Percentiles rank a stretch among this genome's conserved stretches.
Conservation (phyloP, 495 filamentous ascomycete genomes). For the Patellaria atrata region DNA sequence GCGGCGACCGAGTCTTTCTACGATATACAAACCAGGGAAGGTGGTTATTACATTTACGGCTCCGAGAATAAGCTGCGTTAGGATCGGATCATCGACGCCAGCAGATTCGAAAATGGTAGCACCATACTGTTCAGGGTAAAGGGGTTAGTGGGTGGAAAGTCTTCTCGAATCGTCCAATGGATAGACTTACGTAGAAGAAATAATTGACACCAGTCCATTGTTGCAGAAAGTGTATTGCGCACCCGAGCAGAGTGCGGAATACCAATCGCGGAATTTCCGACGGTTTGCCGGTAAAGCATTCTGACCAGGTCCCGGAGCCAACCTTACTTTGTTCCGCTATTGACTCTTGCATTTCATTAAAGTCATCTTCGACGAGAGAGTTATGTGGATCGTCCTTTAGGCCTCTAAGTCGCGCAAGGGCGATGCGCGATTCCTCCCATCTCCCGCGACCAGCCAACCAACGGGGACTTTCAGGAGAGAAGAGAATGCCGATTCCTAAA, state of each 20-base stretch:
- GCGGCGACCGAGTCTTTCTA: constrained; percentile 57
- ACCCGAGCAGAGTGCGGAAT: constrained; percentile 4
- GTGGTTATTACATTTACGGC: constrained; percentile 62
- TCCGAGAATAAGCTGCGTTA: constrained; percentile 61
- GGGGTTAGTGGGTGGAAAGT: too few relatives aligned
- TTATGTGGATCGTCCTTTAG: constrained; percentile 6
- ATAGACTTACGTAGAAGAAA: constrained; percentile 46
- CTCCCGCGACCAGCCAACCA: constrained; percentile 1
- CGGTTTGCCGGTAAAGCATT: constrained; percentile 7
- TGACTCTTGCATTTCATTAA: constrained; percentile 6
- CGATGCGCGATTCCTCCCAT: constrained; percentile 3
- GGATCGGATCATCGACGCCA: constrained; percentile 51
- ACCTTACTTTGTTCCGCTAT: constrained; percentile 4
- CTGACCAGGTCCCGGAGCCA: constrained; percentile 3
- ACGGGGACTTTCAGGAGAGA: constrained; percentile 10
- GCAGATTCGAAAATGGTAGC: constrained; percentile 57
- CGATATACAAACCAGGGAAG: constrained; percentile 56
- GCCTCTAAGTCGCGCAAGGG: constrained; percentile 2
- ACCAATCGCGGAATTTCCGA: constrained; percentile 1
- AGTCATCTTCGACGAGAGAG: constrained; percentile 1
- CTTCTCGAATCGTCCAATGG: background rate
- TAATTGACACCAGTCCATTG: constrained; percentile 43
- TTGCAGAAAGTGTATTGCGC: constrained; percentile 5
- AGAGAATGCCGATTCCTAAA: constrained; percentile 11
- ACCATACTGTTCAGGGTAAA: constrained; percentile 46